Evolutionary conservation across 2,329 filamentous ascomycete genomes (phyloP), one percentile per base, ranked within the genome.

Genomic region (Cryphonectria parasitica): DNA sequence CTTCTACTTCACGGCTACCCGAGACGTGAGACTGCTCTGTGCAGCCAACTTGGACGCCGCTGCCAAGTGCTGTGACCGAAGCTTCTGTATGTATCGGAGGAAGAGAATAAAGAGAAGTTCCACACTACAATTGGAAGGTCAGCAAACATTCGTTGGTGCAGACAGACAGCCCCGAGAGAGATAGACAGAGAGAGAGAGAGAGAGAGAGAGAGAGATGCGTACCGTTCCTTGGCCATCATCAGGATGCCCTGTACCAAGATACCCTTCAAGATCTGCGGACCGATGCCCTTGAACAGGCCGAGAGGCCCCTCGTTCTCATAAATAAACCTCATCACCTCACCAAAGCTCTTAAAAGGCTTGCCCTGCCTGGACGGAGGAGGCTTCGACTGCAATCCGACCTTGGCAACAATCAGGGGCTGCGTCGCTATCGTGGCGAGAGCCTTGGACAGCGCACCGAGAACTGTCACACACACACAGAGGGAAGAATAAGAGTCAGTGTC

Each of bases 141-240:
- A 73, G 72, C 70, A 77, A 74, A 43, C n/a, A 25, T 3, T 22
- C n/a, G 43, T 17, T 8, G 11, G 19, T 28, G 11, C 39, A 68
- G 34, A 69, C 31, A 17, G 41, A 4, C 60, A 73, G 69, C 34
- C 3, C 34, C 3, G 34, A 68, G 31, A 69, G 17, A 43, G 43
- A 6, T 56, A 73, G 66, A 39, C 19, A 22, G n/a, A 17, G 34
- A 54, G 45, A 5, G 41, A 36, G 28, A 49, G 19, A 49, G 3
- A 22, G 3, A 19, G 17, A 45, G 43, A 22, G 43, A 22, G 43
- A 22, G 45, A 49, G 19, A 5, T 10, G 77, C 85, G 75, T 86
- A 94, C 92, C 94, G 89, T 83, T 99, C 96, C 83, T 99, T 99
- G 64, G 94, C 96, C 94, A 98, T 99, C 96, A 99, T 99, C 54